Evolutionary conservation across 176 grass and related monocot species (phyloP).

Genomic region (Oryza brachyantha): DNA sequence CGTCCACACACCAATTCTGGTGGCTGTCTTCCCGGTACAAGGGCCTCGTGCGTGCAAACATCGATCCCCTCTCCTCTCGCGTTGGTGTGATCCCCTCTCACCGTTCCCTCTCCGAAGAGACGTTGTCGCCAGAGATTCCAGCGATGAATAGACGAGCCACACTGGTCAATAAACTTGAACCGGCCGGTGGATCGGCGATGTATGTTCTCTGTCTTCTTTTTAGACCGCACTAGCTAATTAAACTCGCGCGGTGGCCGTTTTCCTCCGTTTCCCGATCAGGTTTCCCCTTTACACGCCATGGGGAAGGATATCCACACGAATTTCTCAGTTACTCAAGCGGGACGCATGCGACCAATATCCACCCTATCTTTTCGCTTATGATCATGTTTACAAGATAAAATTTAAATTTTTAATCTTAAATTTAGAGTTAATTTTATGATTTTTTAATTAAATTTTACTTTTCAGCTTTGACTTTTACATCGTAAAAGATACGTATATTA

Average conservation of each 20-base stretch:
- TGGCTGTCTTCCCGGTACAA: background rate
- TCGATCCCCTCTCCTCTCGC: background rate
- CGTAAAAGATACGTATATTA: no score
- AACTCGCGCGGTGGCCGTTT: background rate
- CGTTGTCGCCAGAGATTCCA: background rate
- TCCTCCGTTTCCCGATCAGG: slow-evolving; percentile 14
- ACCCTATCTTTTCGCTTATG: no score
- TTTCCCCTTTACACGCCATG: slow-evolving; percentile 16
- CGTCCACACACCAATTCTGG: background rate
- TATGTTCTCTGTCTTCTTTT: slow-evolving; percentile 3
- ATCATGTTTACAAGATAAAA: no score
- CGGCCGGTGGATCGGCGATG: background rate
- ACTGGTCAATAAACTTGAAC: background rate
- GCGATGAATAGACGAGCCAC: background rate
- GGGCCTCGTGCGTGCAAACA: background rate
- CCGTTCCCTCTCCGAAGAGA: background rate
- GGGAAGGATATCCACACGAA: slow-evolving; percentile 2
- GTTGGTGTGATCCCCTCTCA: background rate
- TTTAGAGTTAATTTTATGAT: no score
- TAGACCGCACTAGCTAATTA: background rate
- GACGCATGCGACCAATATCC: no score
- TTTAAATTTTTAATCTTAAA: no score
- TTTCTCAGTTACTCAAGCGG: no score
- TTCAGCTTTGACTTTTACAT: no score
- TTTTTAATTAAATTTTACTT: no score